Conservation (phyloP, 768 basidiomycete species). For the button mushroom (Agaricus bisporus) region DNA sequence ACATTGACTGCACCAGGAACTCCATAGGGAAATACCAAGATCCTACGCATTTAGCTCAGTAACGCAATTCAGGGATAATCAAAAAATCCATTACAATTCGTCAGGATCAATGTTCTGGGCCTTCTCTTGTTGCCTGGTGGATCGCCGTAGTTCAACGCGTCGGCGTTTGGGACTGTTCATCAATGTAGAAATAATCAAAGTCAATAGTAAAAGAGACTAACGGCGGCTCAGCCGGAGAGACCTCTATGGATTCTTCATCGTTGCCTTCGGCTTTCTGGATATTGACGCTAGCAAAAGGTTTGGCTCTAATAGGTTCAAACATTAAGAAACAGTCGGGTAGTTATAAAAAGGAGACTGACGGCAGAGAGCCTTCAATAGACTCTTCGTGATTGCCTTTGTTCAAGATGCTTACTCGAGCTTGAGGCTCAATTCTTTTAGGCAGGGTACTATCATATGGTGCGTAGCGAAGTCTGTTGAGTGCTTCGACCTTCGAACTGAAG, state of each 20-base stretch:
- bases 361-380: neutral
- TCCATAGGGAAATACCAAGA: conserved; percentile 68
- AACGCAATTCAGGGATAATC: neutral
- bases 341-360: neutral
- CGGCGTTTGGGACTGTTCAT: conserved; percentile 1
- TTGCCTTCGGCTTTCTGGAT: neutral
- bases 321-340: neutral
- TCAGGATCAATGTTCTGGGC: conserved; percentile 40
- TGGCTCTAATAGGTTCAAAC: neutral
- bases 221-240: neutral
- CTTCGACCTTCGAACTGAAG: neutral
- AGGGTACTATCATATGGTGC: neutral
- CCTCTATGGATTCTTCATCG: neutral
- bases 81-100: conserved; percentile 44
- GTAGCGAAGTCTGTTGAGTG: neutral
- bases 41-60: conserved; percentile 32
- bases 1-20: conserved; percentile 75
- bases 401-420: neutral
- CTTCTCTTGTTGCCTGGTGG: conserved; percentile 16
- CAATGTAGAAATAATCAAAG: neutral
- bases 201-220: neutral
- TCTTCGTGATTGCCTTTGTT: neutral
- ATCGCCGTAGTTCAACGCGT: conserved; percentile 22
- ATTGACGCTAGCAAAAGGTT: neutral
- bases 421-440: neutral